A percentile compares a stretch with the other conserved stretches of the same genome.
phyloP scores from a whole-genome alignment of 2,329 filamentous ascomycete species.

The Fusarium nurragi region DNA sequence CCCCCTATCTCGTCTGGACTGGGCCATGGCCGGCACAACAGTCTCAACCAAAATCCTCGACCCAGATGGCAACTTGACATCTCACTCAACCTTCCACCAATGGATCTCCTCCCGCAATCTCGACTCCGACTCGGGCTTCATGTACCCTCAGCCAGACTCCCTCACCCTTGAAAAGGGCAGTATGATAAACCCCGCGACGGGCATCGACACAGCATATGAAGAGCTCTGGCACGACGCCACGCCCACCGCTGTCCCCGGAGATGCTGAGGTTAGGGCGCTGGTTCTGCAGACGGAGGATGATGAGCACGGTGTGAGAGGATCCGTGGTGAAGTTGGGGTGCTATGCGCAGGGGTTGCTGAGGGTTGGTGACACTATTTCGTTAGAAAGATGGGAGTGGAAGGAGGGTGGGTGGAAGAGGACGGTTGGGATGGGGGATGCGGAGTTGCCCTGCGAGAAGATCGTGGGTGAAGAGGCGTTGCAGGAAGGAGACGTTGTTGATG shows the following conservation, averaged over 20 bases:
- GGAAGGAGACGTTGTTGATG: conserved; percentile 34
- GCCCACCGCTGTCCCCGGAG: conserved; percentile 36
- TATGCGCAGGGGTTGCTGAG: conserved; percentile 66
- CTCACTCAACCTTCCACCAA: conserved; percentile 63
- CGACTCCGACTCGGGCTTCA: conserved; percentile 65
- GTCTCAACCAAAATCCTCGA: conserved; percentile 47
- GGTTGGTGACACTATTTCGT: conserved; percentile 52
- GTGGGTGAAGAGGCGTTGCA: conserved; percentile 17
- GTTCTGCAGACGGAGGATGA: conserved; percentile 26
- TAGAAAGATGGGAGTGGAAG: conserved; percentile 65
- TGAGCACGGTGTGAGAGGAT: conserved; percentile 52
- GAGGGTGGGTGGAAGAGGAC: conserved; percentile 49
- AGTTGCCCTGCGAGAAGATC: conserved; percentile 49
- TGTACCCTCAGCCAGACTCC: conserved; percentile 56
- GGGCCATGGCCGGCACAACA: conserved; percentile 71
- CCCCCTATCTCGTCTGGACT: conserved; percentile 60
- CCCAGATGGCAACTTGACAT: conserved; percentile 40
- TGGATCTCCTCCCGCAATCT: conserved; percentile 66
- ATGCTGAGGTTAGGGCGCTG: neutral
- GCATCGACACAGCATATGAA: conserved; percentile 65
- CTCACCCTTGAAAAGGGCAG: conserved; percentile 64
- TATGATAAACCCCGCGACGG: conserved; percentile 68
- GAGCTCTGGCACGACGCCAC: conserved; percentile 70
- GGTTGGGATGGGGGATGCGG: conserved; percentile 48
- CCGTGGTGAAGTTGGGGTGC: conserved; percentile 63